Conservation (phyloP, 1,284 basidiomycete species). For the Sporisorium graminicola region DNA sequence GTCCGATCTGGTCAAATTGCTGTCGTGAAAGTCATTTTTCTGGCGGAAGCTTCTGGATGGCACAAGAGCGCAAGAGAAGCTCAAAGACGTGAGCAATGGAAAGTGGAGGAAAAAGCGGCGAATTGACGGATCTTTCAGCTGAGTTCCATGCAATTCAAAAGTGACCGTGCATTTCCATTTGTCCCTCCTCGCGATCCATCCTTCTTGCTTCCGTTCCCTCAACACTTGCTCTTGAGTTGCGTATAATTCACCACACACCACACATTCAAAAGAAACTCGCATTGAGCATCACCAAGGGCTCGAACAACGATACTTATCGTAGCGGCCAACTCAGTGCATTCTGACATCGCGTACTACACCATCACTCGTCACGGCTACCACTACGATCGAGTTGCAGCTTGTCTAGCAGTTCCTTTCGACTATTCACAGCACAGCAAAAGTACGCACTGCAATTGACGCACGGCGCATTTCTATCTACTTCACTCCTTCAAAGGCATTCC, state of each 20-base stretch:
- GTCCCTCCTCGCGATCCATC: too few species aligned
- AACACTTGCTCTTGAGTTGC: neutral
- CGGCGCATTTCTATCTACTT: neutral
- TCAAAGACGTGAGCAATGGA: constrained; percentile 21
- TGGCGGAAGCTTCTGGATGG: constrained; percentile 26
- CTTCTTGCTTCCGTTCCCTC: neutral
- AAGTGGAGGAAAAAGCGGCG: constrained; percentile 35
- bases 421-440: neutral
- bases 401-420: neutral
- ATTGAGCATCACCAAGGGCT: neutral
- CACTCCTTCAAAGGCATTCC: neutral
- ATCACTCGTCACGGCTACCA: neutral
- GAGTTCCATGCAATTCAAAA: constrained; percentile 7
- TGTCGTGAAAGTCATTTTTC: neutral
- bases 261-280: neutral
- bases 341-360: neutral
- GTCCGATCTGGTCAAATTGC: neutral
- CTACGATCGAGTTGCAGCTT: neutral
- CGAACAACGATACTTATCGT: neutral
- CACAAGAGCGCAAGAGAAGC: constrained; percentile 30
- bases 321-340: neutral
- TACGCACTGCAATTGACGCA: neutral
- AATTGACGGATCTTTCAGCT: constrained; percentile 17
- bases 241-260: neutral
- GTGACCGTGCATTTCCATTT: neutral